These are phyloP conservation scores for Penicillium atrosanguineum DNA, from an alignment of 495 filamentous ascomycete genomes.

Conservation along the genomic window DNA sequence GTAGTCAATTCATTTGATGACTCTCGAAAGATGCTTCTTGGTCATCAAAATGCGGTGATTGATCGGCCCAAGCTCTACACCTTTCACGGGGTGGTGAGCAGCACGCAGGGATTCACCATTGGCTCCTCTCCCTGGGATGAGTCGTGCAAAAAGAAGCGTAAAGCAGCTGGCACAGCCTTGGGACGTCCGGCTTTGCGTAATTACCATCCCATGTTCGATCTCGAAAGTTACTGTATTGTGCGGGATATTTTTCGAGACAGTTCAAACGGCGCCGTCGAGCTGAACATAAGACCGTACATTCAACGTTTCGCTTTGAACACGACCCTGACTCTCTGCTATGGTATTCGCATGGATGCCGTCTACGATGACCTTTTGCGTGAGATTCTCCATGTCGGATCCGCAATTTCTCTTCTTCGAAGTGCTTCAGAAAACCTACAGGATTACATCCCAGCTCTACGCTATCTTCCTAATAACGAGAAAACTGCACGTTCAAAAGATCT, in stretches of 20 bases:
- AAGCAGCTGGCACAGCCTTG: constrained; percentile 47
- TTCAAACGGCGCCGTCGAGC: constrained; percentile 31
- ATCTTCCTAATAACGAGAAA: constrained; percentile 49
- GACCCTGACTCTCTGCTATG: constrained; percentile 52
- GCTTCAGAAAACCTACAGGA: constrained; percentile 53
- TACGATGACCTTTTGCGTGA: constrained; percentile 49
- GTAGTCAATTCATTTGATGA: constrained; percentile 50
- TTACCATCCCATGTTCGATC: constrained; percentile 51
- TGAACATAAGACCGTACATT: constrained; percentile 43
- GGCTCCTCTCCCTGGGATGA: constrained; percentile 51
- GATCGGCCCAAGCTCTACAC: constrained; percentile 49
- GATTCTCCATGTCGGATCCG: constrained; percentile 49
- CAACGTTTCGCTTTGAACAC: constrained; percentile 52
- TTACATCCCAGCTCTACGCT: constrained; percentile 47
- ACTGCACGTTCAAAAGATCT: constrained; percentile 44
- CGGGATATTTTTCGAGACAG: constrained; percentile 45
- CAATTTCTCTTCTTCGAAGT: constrained; percentile 47
- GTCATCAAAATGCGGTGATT: constrained; percentile 46
- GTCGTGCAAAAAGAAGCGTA: constrained; percentile 50
- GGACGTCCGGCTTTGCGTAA: constrained; percentile 43
- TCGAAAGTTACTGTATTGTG: constrained; percentile 49
- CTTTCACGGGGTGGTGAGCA: constrained; percentile 48
- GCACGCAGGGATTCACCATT: constrained; percentile 46
- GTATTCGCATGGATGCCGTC: constrained; percentile 52
- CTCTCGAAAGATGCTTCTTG: constrained; percentile 44